Evolutionary conservation across 805 yeast genomes (phyloP).

Genomic region (Candida khao-thaluensis): DNA sequence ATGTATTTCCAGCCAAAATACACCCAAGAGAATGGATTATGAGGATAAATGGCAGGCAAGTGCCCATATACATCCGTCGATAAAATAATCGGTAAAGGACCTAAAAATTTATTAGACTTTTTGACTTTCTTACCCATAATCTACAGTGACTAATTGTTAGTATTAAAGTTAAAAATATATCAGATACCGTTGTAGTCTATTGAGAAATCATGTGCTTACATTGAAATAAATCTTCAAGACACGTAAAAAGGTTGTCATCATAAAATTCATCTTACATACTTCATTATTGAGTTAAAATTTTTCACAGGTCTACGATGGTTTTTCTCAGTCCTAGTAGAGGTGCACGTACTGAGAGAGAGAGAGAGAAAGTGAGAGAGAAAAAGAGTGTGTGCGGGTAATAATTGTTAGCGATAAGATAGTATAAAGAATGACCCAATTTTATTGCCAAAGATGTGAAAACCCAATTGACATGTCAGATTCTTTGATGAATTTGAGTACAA

Average conservation of each 20-base stretch:
- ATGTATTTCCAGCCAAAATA: conserved; percentile 40
- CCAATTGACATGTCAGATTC: conserved; percentile 59
- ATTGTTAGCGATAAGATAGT: not conserved
- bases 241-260: conserved; percentile 20
- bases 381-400: conserved; percentile 8
- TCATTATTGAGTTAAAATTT: conserved; percentile 2
- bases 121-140: conserved; percentile 17
- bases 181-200: conserved; percentile 99
- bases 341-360: too few species aligned
- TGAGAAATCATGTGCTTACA: conserved; percentile 76
- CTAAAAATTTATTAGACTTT: conserved; percentile 27
- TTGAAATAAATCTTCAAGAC: conserved; percentile 25
- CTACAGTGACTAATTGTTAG: conserved; percentile 11
- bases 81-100: conserved; percentile 59
- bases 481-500: conserved; percentile 48
- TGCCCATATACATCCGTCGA: conserved; percentile 36
- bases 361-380: too few species aligned
- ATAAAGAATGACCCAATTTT: conserved; percentile 14
- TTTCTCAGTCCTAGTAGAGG: too few species aligned
- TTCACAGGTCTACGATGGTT: not conserved
- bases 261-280: conserved; percentile 8
- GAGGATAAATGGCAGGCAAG: conserved; percentile 55
- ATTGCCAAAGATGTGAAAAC: conserved; percentile 62
- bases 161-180: conserved; percentile 22
- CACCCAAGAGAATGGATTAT: conserved; percentile 68